These are phyloP conservation scores for Clavulina sp. DNA, from an alignment of 768 basidiomycete genomes.

Conservation along the genomic window DNA sequence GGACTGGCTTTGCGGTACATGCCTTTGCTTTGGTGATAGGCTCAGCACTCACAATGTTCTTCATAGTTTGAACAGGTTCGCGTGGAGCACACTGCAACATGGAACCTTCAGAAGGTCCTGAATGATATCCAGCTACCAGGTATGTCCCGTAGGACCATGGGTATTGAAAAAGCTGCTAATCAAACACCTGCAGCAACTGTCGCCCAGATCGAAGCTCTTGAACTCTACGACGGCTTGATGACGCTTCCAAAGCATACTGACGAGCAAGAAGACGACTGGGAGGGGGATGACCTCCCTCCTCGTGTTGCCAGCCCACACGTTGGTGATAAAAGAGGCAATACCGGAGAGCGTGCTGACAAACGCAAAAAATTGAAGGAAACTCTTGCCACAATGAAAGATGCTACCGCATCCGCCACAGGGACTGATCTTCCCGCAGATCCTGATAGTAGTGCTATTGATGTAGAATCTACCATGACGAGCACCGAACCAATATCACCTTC, in stretches of 20 bases:
- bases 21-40: conserved; percentile 9
- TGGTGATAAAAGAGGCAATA: no score
- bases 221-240: conserved; percentile 40
- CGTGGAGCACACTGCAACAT: neutral
- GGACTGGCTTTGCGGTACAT: no score
- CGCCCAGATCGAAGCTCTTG: conserved; percentile 34
- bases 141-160: conserved; percentile 10
- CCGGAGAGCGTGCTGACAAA: no score
- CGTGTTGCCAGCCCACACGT: no score
- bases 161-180: neutral
- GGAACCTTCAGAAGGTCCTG: conserved; percentile 1
- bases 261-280: conserved; percentile 27
- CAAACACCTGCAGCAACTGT: conserved; percentile 25
- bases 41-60: conserved; percentile 23
- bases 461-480: no score
- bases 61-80: conserved; percentile 17
- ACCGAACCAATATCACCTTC: no score
- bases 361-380: no score
- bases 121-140: conserved; percentile 17
- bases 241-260: conserved; percentile 44
- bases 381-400: no score
- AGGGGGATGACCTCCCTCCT: no score
- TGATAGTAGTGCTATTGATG: no score
- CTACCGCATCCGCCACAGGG: no score
- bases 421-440: no score